These are phyloP conservation scores for Zymoseptoria passerinii DNA, from an alignment of 2,329 filamentous ascomycete genomes.

Conservation along the genomic window DNA sequence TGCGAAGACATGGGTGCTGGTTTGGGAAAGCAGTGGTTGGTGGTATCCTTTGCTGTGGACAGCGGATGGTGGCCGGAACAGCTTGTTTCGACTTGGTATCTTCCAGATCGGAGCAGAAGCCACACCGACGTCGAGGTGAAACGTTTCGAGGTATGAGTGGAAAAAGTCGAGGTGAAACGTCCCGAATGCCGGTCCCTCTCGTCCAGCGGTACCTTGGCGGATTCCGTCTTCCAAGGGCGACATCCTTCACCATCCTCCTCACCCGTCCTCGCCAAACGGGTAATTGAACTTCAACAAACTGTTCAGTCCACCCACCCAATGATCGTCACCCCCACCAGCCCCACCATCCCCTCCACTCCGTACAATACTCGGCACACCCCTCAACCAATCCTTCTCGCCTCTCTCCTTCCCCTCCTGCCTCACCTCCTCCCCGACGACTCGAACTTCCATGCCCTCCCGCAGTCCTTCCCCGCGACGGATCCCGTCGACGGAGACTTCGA, in stretches of 20 bases:
- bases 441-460: constrained; percentile 57
- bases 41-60: no score
- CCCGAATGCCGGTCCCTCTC: no score
- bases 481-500: constrained; percentile 45
- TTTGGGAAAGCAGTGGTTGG: no score
- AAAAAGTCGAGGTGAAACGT: no score
- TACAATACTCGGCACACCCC: constrained; percentile 89
- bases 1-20: no score
- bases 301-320: constrained; percentile 93
- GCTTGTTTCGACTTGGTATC: no score
- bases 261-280: constrained; percentile 66
- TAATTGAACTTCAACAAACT: constrained; percentile 95
- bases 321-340: constrained; percentile 62
- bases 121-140: no score
- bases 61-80: no score
- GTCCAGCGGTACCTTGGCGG: no score
- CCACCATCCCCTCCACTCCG: constrained; percentile 40
- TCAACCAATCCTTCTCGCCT: constrained; percentile 46
- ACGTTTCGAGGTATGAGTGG: no score
- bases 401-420: constrained; percentile 32
- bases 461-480: constrained; percentile 37
- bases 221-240: no score
- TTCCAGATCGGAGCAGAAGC: no score
- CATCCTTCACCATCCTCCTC: background rate
- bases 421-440: constrained; percentile 80